Evolutionary conservation across 352 stramenopile genomes (phyloP).

Genomic region (Phytophthora tubulina): DNA sequence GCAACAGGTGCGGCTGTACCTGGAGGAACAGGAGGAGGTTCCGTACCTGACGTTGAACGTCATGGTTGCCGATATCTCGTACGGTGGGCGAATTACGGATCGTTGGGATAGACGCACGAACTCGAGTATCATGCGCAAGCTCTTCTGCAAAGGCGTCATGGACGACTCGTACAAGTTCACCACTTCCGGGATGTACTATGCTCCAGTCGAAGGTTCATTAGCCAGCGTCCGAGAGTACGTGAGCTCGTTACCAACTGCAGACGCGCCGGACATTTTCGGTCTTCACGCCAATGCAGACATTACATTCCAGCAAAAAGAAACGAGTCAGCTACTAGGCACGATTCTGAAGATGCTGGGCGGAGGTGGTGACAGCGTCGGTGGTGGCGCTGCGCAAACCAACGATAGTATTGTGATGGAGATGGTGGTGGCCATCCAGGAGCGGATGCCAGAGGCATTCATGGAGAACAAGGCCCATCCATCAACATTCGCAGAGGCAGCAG

Average conservation of each 20-base stretch:
- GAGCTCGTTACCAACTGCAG: slow-evolving; percentile 76
- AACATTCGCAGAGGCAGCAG: slow-evolving; percentile 84
- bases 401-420: slow-evolving; percentile 89
- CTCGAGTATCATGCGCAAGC: slow-evolving; percentile 94
- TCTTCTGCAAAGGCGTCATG: slow-evolving; percentile 90
- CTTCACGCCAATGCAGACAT: slow-evolving; percentile 96
- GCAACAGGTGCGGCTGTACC: slow-evolving; percentile 93
- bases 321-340: slow-evolving; percentile 72
- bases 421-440: slow-evolving; percentile 81
- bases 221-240: slow-evolving; percentile 86
- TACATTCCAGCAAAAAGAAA: slow-evolving; percentile 95
- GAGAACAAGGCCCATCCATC: slow-evolving; percentile 72
- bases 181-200: slow-evolving; percentile 78
- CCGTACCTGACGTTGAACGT: slow-evolving; percentile 95
- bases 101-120: slow-evolving; percentile 96
- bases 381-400: slow-evolving; percentile 58
- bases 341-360: slow-evolving; percentile 82
- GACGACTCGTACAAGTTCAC: slow-evolving; percentile 91
- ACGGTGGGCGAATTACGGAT: slow-evolving; percentile 95
- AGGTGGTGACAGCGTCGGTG: slow-evolving; percentile 55
- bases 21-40: slow-evolving; percentile 94
- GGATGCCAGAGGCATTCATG: slow-evolving; percentile 77
- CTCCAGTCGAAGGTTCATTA: slow-evolving; percentile 72
- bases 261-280: slow-evolving; percentile 93
- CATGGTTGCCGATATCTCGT: slow-evolving; percentile 96